Evolutionary conservation across 352 stramenopile species (phyloP), one percentile per base, ranked within the genome.

Genomic region (Pythium biforme): DNA sequence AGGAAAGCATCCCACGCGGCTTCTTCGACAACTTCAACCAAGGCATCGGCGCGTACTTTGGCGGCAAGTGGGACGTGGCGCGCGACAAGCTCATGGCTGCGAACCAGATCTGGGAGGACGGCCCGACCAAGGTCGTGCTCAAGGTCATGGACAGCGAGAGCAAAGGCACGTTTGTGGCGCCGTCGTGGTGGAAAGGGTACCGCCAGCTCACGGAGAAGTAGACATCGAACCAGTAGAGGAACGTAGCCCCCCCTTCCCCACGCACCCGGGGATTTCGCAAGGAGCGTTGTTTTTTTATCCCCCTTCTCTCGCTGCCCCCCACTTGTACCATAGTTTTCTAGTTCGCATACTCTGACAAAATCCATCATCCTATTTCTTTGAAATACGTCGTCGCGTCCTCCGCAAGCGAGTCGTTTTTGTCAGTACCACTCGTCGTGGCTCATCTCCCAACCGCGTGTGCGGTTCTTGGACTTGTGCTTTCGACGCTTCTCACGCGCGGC

Each of bases 131-230:
- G 55, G 95, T 97, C n/a, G 89, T 97, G 33, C 86, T 92, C 33
- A 87, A 90, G 58, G 85, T 90, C 43, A 90, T 99, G 60, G 89
- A 98, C 55, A 73, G 59, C 10, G 97, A 97, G 75, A 98, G 96
- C 61, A 83, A 91, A 23, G 74, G 83, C 27, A 83, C 86, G 17
- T 92, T 94, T 22, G 45, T 74, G 5, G 80, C 93, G 15, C 95
- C 95, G 8, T 73, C 60, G 9, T 91, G 90, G 77, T 99, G 96
- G 96, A 87, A 92, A 69, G 93, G 90, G 20, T 97, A 90, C 57
- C 85, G 93, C 20, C 86, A 94, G 66, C 81, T 99, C 29, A 97
- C 83, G 6, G 96, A 95, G 72, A 99, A 99, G 72, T 96, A 87
- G 48, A 43, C 23, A 3, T 15, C 39, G 15, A 25, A 25, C 37